Evolutionary conservation across 2,329 filamentous ascomycete species (phyloP), one percentile per base, ranked within the genome.

Genomic region (Aspergillaceae sp.): DNA sequence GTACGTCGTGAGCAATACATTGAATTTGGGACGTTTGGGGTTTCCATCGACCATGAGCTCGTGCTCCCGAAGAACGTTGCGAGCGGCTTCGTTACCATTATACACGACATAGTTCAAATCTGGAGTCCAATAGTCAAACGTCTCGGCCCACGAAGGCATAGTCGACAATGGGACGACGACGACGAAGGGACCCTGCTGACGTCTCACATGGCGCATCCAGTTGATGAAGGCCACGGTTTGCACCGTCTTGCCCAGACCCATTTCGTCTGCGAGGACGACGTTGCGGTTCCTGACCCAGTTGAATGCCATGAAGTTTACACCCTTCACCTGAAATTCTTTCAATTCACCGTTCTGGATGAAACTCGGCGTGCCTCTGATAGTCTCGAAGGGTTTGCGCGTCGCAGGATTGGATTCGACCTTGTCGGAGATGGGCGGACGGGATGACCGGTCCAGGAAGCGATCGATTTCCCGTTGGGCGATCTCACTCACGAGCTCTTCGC

Each of bases 51-150:
- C 77, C 47, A 96, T 78, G 38, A 98, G 75, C 65, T 98, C 92
- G 58, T 95, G 84, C 40, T 97, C 87, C 34, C 85, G 83, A 51
- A 98, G 94, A 56, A 89, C 91, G 53, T 77, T 84, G 40, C 94
- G 86, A 30, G 92, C 84, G 32, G 84, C 79, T 63, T 92, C 86
- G 45, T 89, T 91, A 43, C 94, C 92, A 44, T 91, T 87, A 67
- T 98, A 98, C 44, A 96, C 87, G 48, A 98, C 87, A 66, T 96
- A 97, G 67, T 98, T 97, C 51, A 97, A 70, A 62, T 97, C 91
- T 0, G 92, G 92, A 2, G 92, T 83, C 92, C 92, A 98, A 53
- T 86, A 76, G 66, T 96, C 92, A 68, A 98, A 96, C 0, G 92
- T 98, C 61, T 98, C 92, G 40, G 88, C 92, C 92, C 92, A 98